phyloP scores from a whole-genome alignment of 495 filamentous ascomycete species.

The Xylaria acuta region DNA sequence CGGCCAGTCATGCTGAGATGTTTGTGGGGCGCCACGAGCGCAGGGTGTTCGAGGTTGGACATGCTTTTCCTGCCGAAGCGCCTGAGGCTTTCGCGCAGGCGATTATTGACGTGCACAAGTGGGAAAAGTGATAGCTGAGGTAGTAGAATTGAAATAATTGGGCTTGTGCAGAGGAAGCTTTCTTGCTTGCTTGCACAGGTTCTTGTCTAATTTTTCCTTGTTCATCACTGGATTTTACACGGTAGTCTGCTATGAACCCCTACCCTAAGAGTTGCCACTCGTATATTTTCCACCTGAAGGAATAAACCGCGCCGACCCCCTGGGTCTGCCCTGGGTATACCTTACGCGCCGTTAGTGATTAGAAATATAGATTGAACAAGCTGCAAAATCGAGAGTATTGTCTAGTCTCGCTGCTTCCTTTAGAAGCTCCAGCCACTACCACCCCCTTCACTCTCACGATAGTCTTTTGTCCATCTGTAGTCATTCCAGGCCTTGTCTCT shows the following conservation, averaged over 20 bases:
- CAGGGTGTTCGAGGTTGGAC: constrained; percentile 21
- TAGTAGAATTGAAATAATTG: neutral
- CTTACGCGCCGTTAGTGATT: neutral
- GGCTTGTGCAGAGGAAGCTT: neutral
- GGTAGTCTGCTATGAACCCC: neutral
- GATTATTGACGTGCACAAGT: constrained; percentile 22
- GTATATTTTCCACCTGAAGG: neutral
- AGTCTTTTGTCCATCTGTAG: constrained; percentile 19
- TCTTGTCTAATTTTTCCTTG: neutral
- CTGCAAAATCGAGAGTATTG: neutral
- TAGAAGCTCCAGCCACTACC: neutral
- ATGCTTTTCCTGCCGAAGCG: constrained; percentile 24
- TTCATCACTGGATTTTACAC: neutral
- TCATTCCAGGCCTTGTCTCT: constrained; percentile 33
- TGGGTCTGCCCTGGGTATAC: constrained; percentile 8
- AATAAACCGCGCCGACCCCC: neutral
- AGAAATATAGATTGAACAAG: neutral
- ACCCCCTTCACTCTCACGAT: neutral
- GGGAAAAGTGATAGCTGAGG: neutral
- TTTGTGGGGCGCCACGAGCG: constrained; percentile 24
- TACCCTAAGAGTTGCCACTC: neutral
- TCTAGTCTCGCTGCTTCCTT: neutral
- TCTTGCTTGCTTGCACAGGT: neutral
- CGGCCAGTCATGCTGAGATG: constrained; percentile 21
- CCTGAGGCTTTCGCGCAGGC: constrained; percentile 22